Evolutionary conservation across 176 grass and related monocot genomes (phyloP), one percentile per base, ranked within the genome.

Genomic region (Cymbopogon citratus): DNA sequence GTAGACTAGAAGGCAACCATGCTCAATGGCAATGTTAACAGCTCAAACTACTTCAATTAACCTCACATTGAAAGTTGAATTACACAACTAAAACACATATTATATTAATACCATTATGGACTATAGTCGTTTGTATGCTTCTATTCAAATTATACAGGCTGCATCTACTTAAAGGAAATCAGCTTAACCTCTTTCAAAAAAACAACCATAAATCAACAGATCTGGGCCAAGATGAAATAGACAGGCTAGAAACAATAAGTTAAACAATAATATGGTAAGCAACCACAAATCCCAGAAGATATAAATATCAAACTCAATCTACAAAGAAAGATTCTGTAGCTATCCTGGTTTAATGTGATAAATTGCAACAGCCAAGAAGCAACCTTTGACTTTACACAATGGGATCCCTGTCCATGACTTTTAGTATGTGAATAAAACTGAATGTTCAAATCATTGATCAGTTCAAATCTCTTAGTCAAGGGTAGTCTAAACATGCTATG

Each of bases 391-490:
- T 36, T 34, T 40, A 6, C 3, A 38, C 56, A 84, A 74, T 15
- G 38, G 45, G 26, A 36, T 61, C 36, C 67, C 79, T 80, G 60
- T 24, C 27, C 3, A 7, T 15, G 57, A 66, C 11, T 66, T 33
- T 29, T 57, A 41, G 21, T 21, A 28, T 69, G 14, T 15, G 21
- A 44, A 75, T 28, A 68, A 38, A 82, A 82, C 0, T 61, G 39
- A 51, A 61, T 29, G 71, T 65, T 69, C 15, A 28, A 76, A 70
- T 71, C 4, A 60, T 51, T 70, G 28, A 28, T 12, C 36, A 41
- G 76, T 80, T 89, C 70, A 76, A 63, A 48, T 60, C 69, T 80
- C 76, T 70, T 57, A 10, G 5, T 80, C 76, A 84, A 68, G 19
- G 48, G 65, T 31, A 59, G 57, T 36, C 59, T 57, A 67, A 79